Base-by-base conservation (phyloP, 306 rosid species). In the Canavalia gladiata region DNA sequence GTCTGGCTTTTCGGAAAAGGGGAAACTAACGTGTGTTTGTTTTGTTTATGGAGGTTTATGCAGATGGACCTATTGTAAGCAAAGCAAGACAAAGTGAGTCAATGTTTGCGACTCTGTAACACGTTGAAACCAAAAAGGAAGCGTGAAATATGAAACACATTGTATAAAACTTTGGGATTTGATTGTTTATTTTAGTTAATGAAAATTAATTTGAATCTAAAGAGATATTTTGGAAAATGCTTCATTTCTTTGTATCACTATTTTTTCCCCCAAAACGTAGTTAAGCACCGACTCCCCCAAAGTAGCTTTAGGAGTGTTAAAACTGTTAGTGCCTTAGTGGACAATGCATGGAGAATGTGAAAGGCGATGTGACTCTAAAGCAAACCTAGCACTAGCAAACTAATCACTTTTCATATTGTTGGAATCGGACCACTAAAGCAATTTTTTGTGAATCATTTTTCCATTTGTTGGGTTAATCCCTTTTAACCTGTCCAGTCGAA, bases 251-350 rank as follows among this genome's bases (percentile, higher is more conserved):
- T 30, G 6, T 37, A 0, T 13, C n/a, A 3, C 39, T 29, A 7
- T 0, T 28, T 57, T 58, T 33, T 30, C 8, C 8, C 9, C 13
- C n/a, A 3, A 10, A 59, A 28, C 31, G 42, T 18, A 25, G 30
- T 5, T 34, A 50, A 28, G 80, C 51, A 64, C 28, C 28, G 52
- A 64, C 45, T 18, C 62, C 50, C 10, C 42, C 42, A 50, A 56
- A 64, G 64, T 35, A 76, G 5, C 49, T 52, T 8, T 34, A 67
- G 54, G 25, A 18, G 72, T 62, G 52, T 60, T n/a, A 46, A 45
- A 51, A 2, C 41, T 37, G 41, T 0, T 0, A 37, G 41, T 37
- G 41, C 41, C 41, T 2, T 37, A 37, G 41, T 39, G 4, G 8
- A 4, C 10, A 11, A 37, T 46, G 74, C 57, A 68, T 5, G 57